These are phyloP conservation scores for Barnettozyma hawaiiensis DNA, from an alignment of 1,139 yeast species.

Conservation along the genomic window DNA sequence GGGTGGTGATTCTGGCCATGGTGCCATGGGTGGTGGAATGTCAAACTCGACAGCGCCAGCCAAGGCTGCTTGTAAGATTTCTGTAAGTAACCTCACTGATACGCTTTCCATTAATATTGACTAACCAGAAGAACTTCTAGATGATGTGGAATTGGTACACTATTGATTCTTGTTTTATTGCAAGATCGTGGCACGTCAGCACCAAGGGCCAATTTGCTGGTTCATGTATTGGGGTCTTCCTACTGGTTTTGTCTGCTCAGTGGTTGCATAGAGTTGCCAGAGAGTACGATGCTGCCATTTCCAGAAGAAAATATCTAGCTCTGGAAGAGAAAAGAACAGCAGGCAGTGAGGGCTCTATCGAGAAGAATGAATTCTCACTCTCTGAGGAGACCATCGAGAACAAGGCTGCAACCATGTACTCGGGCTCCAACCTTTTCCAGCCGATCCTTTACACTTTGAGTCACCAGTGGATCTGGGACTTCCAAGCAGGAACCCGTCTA, in stretches of 20 bases:
- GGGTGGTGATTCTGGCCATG: conserved; percentile 25
- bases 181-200: conserved; percentile 61
- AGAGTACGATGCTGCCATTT: conserved; percentile 38
- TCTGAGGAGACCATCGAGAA: conserved; percentile 3
- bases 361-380: neutral
- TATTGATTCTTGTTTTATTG: conserved; percentile 56
- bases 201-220: conserved; percentile 62
- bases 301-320: conserved; percentile 15
- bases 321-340: neutral
- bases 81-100: too few species aligned
- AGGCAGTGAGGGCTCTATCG: conserved; percentile 4
- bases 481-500: conserved; percentile 14
- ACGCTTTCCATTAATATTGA: conserved; percentile 1
- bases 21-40: conserved; percentile 1
- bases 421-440: conserved; percentile 13
- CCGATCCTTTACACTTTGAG: conserved; percentile 34
- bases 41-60: conserved; percentile 8
- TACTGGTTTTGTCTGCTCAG: conserved; percentile 51
- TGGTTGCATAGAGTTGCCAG: conserved; percentile 51
- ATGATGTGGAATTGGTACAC: conserved; percentile 60
- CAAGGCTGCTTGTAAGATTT: conserved; percentile 23
- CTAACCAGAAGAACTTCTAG: too few species aligned
- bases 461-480: conserved; percentile 37
- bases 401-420: conserved; percentile 5
- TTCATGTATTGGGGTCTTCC: conserved; percentile 59